Conservation (phyloP, 768 basidiomycete genomes). For the Tylopilus subfusipes region DNA sequence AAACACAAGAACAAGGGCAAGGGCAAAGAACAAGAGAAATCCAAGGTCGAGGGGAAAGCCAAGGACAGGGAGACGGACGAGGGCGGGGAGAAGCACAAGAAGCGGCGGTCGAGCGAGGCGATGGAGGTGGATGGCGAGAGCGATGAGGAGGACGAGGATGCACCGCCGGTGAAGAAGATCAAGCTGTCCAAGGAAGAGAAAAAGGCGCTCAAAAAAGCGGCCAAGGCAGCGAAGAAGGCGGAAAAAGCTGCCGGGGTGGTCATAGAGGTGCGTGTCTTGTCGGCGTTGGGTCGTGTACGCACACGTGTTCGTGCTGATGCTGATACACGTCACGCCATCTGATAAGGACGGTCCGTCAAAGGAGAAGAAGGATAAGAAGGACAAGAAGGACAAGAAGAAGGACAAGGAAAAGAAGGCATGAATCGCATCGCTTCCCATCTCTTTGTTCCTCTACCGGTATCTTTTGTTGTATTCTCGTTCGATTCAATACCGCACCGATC, state of each 20-base stretch:
- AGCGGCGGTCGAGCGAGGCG: slow-evolving; percentile 63
- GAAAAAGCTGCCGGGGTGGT: slow-evolving; percentile 33
- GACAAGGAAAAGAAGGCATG: slow-evolving; percentile 50
- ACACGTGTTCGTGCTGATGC: neutral
- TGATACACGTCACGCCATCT: neutral
- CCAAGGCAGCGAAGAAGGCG: slow-evolving; percentile 59
- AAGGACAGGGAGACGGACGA: slow-evolving; percentile 34
- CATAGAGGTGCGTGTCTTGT: slow-evolving; percentile 34
- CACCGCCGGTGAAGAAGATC: slow-evolving; percentile 60
- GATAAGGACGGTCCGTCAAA: slow-evolving; percentile 34
- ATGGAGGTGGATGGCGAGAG: slow-evolving; percentile 62
- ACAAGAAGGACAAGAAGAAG: slow-evolving; percentile 24
- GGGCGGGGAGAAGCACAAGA: slow-evolving; percentile 42
- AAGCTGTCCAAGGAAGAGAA: slow-evolving; percentile 84
- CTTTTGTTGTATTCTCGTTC: slow-evolving; percentile 1
- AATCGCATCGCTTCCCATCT: neutral
- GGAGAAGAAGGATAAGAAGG: slow-evolving; percentile 40
- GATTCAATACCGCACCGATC: neutral
- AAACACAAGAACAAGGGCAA: slow-evolving; percentile 41
- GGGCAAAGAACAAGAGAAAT: slow-evolving; percentile 7
- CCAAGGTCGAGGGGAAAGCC: neutral
- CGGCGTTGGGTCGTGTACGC: neutral
- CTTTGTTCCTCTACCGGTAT: neutral
- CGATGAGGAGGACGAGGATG: slow-evolving; percentile 40
- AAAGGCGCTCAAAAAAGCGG: slow-evolving; percentile 77